Conservation (phyloP, 2,329 filamentous ascomycete species). For the Cladosporium oxysporum region DNA sequence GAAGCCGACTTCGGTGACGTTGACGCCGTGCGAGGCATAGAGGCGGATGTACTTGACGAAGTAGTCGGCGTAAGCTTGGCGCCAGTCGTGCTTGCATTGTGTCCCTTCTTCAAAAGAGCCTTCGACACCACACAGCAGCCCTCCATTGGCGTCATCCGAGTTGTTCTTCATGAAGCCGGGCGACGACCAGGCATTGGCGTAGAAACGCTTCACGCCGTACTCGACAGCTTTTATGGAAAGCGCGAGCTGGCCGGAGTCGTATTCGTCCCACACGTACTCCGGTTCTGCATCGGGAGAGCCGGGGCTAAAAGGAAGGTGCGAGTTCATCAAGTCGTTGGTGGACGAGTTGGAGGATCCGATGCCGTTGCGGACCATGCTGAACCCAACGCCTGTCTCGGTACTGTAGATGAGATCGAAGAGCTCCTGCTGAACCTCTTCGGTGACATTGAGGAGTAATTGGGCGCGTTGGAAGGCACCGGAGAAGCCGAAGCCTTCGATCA, state of each 20-base stretch:
- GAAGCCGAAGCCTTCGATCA: slow-evolving; percentile 52
- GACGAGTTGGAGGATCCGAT: slow-evolving; percentile 40
- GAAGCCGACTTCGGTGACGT: slow-evolving; percentile 32
- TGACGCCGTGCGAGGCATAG: slow-evolving; percentile 48
- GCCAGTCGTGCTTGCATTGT: slow-evolving; percentile 40
- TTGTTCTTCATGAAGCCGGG: slow-evolving; percentile 53
- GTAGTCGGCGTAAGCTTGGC: slow-evolving; percentile 52
- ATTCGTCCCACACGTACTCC: slow-evolving; percentile 49
- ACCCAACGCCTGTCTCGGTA: slow-evolving; percentile 47
- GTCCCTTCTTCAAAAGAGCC: slow-evolving; percentile 27
- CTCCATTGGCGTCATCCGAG: slow-evolving; percentile 44
- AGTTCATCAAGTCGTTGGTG: slow-evolving; percentile 34
- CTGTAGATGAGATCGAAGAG: slow-evolving; percentile 51
- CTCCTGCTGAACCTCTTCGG: slow-evolving; percentile 41
- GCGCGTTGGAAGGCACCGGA: slow-evolving; percentile 47
- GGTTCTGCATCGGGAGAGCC: slow-evolving; percentile 46
- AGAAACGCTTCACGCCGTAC: slow-evolving; percentile 48
- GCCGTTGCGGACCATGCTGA: slow-evolving; percentile 53
- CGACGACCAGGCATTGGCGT: slow-evolving; percentile 52
- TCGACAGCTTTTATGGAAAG: slow-evolving; percentile 50
- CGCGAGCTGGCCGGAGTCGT: slow-evolving; percentile 53
- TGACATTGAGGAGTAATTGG: slow-evolving; percentile 2
- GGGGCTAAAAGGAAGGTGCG: slow-evolving; percentile 40
- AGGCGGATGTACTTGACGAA: slow-evolving; percentile 51
- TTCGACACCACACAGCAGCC: slow-evolving; percentile 48